phyloP scores from a whole-genome alignment of 257 asterid genomes.

The Mentha longifolia region DNA sequence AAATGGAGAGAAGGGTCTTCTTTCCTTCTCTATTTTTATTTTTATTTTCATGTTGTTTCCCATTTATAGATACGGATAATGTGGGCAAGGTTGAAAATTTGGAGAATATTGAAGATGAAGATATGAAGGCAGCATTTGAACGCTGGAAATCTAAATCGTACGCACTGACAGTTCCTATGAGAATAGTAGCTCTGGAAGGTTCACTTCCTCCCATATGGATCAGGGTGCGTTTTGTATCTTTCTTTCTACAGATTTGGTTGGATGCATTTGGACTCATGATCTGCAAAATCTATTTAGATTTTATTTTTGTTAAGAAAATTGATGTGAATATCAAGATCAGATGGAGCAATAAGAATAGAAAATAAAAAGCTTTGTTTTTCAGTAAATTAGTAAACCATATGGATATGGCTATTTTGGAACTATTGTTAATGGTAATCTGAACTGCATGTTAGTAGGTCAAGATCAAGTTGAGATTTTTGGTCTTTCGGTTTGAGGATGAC shows the following conservation, averaged over 20 bases:
- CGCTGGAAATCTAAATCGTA: slow-evolving; percentile 83
- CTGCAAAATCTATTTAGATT: not conserved
- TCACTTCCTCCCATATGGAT: slow-evolving; percentile 88
- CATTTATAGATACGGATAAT: slow-evolving; percentile 39
- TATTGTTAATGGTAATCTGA: not conserved
- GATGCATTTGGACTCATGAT: not conserved
- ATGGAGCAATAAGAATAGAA: not conserved
- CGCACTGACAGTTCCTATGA: slow-evolving; percentile 77
- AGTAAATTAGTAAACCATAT: not conserved
- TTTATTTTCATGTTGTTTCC: not conserved
- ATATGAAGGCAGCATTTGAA: slow-evolving; percentile 69
- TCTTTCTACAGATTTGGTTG: not conserved
- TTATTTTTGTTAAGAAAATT: not conserved
- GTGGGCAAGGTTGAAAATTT: slow-evolving; percentile 38
- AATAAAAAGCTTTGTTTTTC: not conserved
- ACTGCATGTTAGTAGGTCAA: not conserved
- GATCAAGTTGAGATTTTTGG: not conserved
- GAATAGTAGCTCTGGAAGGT: slow-evolving; percentile 76
- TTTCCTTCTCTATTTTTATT: not conserved
- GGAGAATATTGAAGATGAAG: slow-evolving; percentile 56
- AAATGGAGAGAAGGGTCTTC: not conserved
- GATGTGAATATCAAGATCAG: not conserved
- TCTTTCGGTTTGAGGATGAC: not conserved
- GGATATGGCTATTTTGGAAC: not conserved
- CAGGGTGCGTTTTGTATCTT: slow-evolving; percentile 51